Evolutionary conservation across 2,329 filamentous ascomycete species (phyloP).

Genomic region (Stachybotrys echinatus): DNA sequence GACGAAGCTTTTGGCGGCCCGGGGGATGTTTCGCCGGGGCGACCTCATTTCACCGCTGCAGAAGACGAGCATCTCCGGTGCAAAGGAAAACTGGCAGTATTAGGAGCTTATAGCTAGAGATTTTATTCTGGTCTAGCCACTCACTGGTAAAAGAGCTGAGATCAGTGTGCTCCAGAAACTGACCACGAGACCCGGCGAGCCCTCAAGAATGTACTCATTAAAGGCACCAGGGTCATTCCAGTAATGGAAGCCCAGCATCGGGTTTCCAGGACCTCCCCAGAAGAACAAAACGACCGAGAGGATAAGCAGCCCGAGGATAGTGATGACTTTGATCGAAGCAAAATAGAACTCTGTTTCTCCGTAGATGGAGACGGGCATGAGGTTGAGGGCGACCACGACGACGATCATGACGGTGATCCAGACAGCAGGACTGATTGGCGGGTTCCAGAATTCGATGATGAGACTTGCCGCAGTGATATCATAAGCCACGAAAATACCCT

Average conservation of each 20-base stretch:
- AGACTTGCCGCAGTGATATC: constrained; percentile 12
- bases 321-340: constrained; percentile 39
- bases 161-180: constrained; percentile 44
- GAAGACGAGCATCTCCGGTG: constrained; percentile 54
- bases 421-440: constrained; percentile 8
- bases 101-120: no score
- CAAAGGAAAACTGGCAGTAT: constrained; percentile 24
- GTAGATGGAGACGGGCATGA: constrained; percentile 34
- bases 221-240: constrained; percentile 21
- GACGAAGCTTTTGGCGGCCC: constrained; percentile 67
- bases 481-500: constrained; percentile 6
- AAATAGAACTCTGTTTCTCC: constrained; percentile 47
- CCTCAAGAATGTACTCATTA: constrained; percentile 26
- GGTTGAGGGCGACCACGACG: constrained; percentile 11
- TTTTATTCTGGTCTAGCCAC: no score
- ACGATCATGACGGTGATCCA: constrained; percentile 12
- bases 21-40: constrained; percentile 60
- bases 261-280: constrained; percentile 38
- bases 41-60: constrained; percentile 63
- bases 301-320: constrained; percentile 43
- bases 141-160: no score
- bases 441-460: constrained; percentile 14
- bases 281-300: constrained; percentile 39
- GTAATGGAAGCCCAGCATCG: constrained; percentile 37
- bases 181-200: constrained; percentile 48